A percentile compares a stretch with the other conserved stretches of the same genome.
These are phyloP conservation scores for Panicum miliaceum DNA, from an alignment of 176 grass and related monocot species.

Conservation along the genomic window DNA sequence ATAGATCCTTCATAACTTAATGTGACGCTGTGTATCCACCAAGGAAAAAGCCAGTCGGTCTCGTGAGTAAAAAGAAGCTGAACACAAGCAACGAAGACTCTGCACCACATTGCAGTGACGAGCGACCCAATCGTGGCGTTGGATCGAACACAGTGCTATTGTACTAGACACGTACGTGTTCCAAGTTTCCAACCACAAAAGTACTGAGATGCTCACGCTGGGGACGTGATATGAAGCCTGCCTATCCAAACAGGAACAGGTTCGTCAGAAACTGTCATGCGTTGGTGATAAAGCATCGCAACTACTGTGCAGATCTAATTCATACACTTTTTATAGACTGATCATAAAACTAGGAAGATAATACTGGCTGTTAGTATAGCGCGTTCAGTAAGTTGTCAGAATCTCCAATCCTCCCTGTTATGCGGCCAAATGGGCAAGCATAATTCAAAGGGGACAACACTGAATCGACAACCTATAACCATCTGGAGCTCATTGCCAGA, in stretches of 20 bases:
- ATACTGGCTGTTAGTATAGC: background rate
- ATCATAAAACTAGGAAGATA: background rate
- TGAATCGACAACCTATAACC: background rate
- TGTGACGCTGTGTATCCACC: background rate
- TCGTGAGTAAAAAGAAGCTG: background rate
- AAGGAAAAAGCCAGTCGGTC: background rate
- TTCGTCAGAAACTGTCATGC: background rate
- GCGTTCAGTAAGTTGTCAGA: slow-evolving; percentile 15
- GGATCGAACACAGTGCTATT: background rate
- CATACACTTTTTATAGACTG: too few relatives aligned
- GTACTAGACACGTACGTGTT: background rate
- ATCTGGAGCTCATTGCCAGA: background rate
- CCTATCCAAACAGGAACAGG: background rate
- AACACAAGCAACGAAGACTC: background rate
- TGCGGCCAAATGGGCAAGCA: background rate
- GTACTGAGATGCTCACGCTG: background rate
- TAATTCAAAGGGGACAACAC: background rate
- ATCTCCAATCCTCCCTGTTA: background rate
- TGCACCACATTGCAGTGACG: background rate
- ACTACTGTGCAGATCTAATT: too few relatives aligned
- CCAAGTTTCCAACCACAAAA: background rate
- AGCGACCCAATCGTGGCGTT: background rate
- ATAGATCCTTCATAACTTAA: background rate
- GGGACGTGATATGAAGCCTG: background rate
- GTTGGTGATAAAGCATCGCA: too few relatives aligned